These are phyloP conservation scores for Colletotrichum eleusines DNA, from an alignment of 2,329 filamentous ascomycete species.

Conservation along the genomic window DNA sequence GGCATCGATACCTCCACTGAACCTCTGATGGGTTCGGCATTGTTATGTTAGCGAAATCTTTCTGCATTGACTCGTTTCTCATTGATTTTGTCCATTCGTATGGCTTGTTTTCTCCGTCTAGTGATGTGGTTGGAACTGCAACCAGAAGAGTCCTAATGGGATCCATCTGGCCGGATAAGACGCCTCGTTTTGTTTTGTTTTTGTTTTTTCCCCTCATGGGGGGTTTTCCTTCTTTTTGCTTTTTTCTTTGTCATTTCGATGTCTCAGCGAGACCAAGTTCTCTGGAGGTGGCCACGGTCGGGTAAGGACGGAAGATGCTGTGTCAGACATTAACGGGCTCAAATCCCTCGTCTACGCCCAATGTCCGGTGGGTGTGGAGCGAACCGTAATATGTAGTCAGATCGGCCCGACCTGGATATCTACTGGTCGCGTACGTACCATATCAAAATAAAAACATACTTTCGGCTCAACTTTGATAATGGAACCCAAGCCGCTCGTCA, in stretches of 20 bases:
- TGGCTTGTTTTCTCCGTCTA: conserved; percentile 11
- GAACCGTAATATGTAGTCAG: conserved; percentile 17
- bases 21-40: conserved; percentile 28
- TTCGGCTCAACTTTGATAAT: background rate
- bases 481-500: background rate
- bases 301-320: background rate
- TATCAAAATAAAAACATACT: conserved; percentile 12
- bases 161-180: conserved; percentile 26
- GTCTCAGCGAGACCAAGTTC: background rate
- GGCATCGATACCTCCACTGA: conserved; percentile 21
- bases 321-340: background rate
- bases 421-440: conserved; percentile 22
- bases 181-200: too few relatives aligned
- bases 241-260: background rate
- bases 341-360: background rate
- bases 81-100: conserved; percentile 12
- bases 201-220: background rate
- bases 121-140: conserved; percentile 7
- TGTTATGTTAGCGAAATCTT: conserved; percentile 27
- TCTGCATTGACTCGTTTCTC: conserved; percentile 1
- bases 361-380: background rate
- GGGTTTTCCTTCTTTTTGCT: too few relatives aligned
- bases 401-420: background rate
- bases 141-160: conserved; percentile 11
- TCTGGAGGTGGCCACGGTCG: background rate